Conservation (phyloP, 2,329 filamentous ascomycete species). For the Arthrobotrys iridis region DNA sequence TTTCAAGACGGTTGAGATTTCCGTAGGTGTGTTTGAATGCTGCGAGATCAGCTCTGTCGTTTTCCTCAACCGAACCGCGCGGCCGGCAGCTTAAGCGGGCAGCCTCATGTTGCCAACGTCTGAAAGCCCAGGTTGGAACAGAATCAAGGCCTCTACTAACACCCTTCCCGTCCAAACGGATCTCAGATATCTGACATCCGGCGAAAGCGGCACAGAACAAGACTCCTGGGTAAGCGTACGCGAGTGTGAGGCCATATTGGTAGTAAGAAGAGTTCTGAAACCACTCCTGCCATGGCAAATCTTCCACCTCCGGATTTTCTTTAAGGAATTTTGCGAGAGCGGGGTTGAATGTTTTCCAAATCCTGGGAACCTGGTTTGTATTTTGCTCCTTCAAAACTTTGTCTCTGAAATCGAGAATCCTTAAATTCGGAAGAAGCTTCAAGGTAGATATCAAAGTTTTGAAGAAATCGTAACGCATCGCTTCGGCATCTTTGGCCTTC, state of each 20-base stretch:
- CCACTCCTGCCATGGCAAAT: constrained; percentile 6
- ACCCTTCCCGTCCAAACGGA: background rate
- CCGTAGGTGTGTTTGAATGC: background rate
- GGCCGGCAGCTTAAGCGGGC: background rate
- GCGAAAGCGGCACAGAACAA: background rate
- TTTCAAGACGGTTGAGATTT: constrained; percentile 2
- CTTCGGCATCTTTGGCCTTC: background rate
- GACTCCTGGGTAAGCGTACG: background rate
- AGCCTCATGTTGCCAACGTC: background rate
- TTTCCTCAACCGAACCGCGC: background rate
- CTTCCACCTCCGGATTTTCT: background rate
- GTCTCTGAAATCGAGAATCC: background rate
- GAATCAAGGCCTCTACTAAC: background rate
- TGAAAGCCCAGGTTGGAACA: background rate
- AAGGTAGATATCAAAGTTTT: background rate
- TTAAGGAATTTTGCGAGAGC: background rate
- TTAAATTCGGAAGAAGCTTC: background rate
- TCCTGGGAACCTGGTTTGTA: background rate
- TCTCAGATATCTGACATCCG: constrained; percentile 3
- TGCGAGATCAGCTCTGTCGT: background rate
- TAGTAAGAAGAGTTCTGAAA: background rate
- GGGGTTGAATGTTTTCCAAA: background rate
- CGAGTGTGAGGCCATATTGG: background rate
- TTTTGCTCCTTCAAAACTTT: background rate
- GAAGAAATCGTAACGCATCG: background rate